Base-by-base conservation (phyloP, 208 protist species). In the Leishmania tarentolae region DNA sequence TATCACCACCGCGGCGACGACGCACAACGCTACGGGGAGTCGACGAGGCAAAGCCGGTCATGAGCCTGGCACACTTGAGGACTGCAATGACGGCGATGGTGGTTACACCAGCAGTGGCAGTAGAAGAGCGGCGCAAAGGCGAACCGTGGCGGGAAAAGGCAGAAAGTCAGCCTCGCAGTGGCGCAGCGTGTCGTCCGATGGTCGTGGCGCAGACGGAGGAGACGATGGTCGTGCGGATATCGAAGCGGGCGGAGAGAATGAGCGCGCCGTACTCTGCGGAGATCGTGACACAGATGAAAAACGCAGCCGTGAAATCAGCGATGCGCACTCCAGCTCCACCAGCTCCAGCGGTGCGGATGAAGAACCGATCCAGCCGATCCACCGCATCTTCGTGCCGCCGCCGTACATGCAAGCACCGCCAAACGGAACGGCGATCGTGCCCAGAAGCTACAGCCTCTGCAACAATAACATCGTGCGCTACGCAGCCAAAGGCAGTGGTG, bases 311-410 rank as follows among this genome's bases (percentile, higher is more conserved):
- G 79, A 70, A 56, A 47, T 44, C 28, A 4, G 40, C 52, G 35
- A 44, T 40, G 42, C 44, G 40, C 44, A n/a, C 24, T 76, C 50
- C 17, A 63, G 72, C 17, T 21, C 68, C 0, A 73, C 35, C 42
- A 76, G 35, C 78, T 76, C 50, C 68, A 63, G 63, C 24, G 80
- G 37, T 15, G 65, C 42, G 24, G 46, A 82, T 0, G 83, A 86
- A 69, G 86, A 90, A 59, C 86, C 86, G 24, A 40, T 86, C 7
- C 86, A 90, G 59, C 86, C 86, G 17, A 82, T 90, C n/a, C 69
- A 79, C 31, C 86, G 82, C 70, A 73, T 81, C 7, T 40, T 73
- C 46, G 76, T 81, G 24, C 76, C 81, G 42, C 81, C 76, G 44
- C 76, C 59, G 24, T 78, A 66, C 76, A 61, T 65, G 76, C 61